Evolutionary conservation across 306 rosid species (phyloP).

Genomic region (Inga leiocalycina): DNA sequence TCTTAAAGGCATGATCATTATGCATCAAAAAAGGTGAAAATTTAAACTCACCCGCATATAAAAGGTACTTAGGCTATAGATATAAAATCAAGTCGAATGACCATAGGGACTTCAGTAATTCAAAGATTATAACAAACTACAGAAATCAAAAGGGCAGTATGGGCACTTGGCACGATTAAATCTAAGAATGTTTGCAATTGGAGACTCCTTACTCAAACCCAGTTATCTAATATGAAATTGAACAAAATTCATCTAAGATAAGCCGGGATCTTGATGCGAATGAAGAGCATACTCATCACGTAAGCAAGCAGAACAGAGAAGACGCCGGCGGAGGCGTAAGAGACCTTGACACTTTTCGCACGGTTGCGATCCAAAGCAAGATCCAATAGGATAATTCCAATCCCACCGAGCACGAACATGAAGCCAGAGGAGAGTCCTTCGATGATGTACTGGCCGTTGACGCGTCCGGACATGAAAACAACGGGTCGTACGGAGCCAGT

Average conservation of each 20-base stretch:
- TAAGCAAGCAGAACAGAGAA: constrained; percentile 67
- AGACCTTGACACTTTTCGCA: constrained; percentile 68
- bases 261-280: constrained; percentile 93
- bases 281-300: constrained; percentile 90
- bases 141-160: constrained; percentile 2
- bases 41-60: background rate
- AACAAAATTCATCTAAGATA: constrained; percentile 59
- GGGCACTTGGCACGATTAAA: background rate
- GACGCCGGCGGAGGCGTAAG: constrained; percentile 81
- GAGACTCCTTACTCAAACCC: background rate
- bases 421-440: constrained; percentile 89
- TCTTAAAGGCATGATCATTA: background rate
- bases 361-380: constrained; percentile 86
- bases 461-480: constrained; percentile 84
- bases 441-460: constrained; percentile 92
- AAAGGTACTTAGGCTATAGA: background rate
- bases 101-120: background rate
- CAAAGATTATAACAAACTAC: background rate
- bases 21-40: background rate
- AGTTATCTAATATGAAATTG: background rate
- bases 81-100: background rate
- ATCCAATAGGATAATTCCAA: constrained; percentile 77
- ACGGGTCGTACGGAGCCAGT: constrained; percentile 92
- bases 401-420: constrained; percentile 92
- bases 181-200: background rate